Conservation (phyloP, 495 filamentous ascomycete genomes). For the Bathelium albidoporum region DNA sequence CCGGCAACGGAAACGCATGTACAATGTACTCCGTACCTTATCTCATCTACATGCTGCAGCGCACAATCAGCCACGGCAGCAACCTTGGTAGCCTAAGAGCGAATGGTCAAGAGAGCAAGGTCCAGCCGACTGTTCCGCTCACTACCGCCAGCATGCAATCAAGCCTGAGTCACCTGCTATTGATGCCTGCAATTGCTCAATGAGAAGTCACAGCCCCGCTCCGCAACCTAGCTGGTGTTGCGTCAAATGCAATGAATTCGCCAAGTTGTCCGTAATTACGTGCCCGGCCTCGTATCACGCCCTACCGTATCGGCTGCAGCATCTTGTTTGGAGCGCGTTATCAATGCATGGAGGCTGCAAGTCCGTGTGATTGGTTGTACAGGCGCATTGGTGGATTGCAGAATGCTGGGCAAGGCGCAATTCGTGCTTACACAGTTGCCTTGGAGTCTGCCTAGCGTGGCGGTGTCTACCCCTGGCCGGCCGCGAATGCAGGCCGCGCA, state of each 20-base stretch:
- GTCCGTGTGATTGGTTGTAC: not conserved
- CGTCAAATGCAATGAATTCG: not conserved
- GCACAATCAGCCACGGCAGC: too few species aligned
- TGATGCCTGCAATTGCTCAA: not conserved
- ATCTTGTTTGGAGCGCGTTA: not conserved
- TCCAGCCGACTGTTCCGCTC: not conserved
- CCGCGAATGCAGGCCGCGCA: not conserved
- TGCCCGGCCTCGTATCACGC: not conserved
- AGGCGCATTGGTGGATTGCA: not conserved
- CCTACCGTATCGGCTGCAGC: not conserved
- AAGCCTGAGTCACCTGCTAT: not conserved
- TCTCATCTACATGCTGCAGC: too few species aligned
- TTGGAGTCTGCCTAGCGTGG: constrained; percentile 4
- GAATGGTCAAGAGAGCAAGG: too few species aligned
- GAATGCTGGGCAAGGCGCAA: not conserved
- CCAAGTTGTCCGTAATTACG: not conserved
- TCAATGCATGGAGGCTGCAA: not conserved
- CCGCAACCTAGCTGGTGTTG: not conserved
- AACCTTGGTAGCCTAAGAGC: too few species aligned
- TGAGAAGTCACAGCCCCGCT: not conserved
- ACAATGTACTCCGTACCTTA: too few species aligned
- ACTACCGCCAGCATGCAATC: not conserved
- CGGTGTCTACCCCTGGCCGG: not conserved
- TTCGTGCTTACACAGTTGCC: not conserved
- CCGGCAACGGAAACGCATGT: too few species aligned